These are phyloP conservation scores for Pseudisothecium myosuroides DNA, from an alignment of 225 moss, liverwort and hornwort genomes.

Conservation along the genomic window DNA sequence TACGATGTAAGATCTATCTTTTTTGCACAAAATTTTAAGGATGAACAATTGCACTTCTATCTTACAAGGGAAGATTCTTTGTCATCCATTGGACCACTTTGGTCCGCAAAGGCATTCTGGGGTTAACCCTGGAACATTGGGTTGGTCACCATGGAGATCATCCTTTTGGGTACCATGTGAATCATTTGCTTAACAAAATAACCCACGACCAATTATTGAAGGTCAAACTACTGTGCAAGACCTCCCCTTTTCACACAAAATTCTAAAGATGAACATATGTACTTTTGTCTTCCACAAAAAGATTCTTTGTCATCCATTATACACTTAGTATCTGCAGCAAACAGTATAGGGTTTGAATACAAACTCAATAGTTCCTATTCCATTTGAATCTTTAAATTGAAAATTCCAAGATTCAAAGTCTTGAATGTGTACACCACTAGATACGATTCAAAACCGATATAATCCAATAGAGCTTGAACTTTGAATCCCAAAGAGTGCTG, in stretches of 20 bases:
- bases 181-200: not conserved
- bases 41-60: too few species aligned
- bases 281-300: not conserved
- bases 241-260: not conserved
- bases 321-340: not conserved
- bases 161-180: not conserved
- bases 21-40: too few species aligned
- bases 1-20: too few species aligned
- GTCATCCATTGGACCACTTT: too few species aligned
- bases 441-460: not conserved
- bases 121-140: rapidly evolving
- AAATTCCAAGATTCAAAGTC: not conserved
- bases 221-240: not conserved
- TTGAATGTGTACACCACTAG: not conserved
- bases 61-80: too few species aligned
- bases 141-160: not conserved
- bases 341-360: too few species aligned
- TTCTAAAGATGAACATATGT: rapidly evolving
- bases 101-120: too few species aligned
- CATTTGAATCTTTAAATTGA: not conserved
- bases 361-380: not conserved
- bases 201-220: rapidly evolving
- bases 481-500: not conserved
- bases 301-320: not conserved
- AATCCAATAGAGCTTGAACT: not conserved